Percentiles rank a stretch among this genome's conserved stretches.
These are phyloP conservation scores for Lachnellula willkommii DNA, from an alignment of 2,329 filamentous ascomycete genomes.

Conservation along the genomic window DNA sequence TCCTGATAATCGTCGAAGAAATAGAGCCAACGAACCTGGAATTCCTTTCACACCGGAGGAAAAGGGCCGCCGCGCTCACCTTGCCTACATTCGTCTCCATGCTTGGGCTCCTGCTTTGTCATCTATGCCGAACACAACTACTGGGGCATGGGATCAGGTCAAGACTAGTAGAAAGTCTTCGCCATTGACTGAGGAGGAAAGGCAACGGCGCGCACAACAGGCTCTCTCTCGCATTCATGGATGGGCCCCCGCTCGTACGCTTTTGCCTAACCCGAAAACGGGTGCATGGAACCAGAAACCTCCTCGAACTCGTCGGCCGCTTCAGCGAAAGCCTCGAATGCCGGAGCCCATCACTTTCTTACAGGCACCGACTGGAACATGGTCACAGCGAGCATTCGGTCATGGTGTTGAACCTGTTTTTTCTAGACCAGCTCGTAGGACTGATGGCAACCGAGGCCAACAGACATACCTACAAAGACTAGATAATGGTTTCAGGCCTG, in stretches of 20 bases:
- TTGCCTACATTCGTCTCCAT: not conserved
- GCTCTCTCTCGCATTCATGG: not conserved
- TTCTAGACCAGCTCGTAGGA: constrained; percentile 22
- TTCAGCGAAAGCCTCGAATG: constrained; percentile 9
- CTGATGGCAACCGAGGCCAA: constrained; percentile 17
- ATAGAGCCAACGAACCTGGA: too few species aligned
- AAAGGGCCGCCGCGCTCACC: not conserved
- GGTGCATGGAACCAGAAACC: constrained; percentile 25
- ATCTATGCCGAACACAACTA: not conserved
- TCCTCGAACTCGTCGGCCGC: not conserved
- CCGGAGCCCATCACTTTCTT: constrained; percentile 30
- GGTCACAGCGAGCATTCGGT: constrained; percentile 28
- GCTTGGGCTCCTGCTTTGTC: not conserved
- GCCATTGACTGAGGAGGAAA: constrained; percentile 7
- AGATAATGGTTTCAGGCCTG: constrained; percentile 22
- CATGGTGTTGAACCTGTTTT: constrained; percentile 30
- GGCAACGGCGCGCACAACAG: constrained; percentile 1
- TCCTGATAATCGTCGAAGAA: too few species aligned
- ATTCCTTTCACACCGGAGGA: not conserved
- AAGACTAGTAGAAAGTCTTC: constrained; percentile 4
- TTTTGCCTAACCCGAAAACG: constrained; percentile 23
- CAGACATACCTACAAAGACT: constrained; percentile 19
- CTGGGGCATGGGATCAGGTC: constrained; percentile 1
- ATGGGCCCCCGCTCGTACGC: constrained; percentile 17
- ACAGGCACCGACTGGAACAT: constrained; percentile 26